Base-by-base conservation (phyloP, 495 filamentous ascomycete species). In the Rusavskia elegans region DNA sequence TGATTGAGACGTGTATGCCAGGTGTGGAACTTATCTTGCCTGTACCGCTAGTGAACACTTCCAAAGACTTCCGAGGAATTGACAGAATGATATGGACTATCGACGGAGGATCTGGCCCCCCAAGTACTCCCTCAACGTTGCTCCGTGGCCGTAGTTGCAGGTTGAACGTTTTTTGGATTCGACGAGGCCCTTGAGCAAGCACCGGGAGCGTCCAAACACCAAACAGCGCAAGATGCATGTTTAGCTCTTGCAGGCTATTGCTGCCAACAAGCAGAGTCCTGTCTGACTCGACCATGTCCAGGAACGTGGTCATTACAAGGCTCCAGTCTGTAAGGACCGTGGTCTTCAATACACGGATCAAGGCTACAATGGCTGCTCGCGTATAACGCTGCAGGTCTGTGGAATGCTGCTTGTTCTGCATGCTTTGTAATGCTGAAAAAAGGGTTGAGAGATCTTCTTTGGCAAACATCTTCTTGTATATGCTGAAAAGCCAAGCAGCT, bases 331-430 rank as follows among this genome's bases (percentile, higher is more conserved):
- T 55, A 16, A 48, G 27, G 9, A 63, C 60, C 14, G 53, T 55
- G 10, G 37, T 45, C 49, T 62, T 64, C 30, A 69, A 52, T 2
- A 62, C 49, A n/a, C 55, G 56, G 30, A 71, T 59, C 17, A 71
- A 55, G 5, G 48, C 25, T 14, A 59, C 66, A 45, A 77, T 67
- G 42, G 63, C 70, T 36, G 60, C 65, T 42, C 71, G 63, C 49
- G 69, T 64, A 52, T 71, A 73, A 27, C 60, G 56, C 27, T 57
- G 38, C 27, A 53, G 17, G 27, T 46, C 27, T 5, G 51, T 29
- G 20, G 30, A 49, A 41, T 44, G 41, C 11, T 35, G 16, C 9
- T 51, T 27, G 21, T 37, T 21, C 6, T 30, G 51, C 30, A 46
- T 29, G 23, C 19, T 40, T 45, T 46, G 37, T 20, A 55, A n/a